phyloP scores from a whole-genome alignment of 306 rosid species.

The Prunus mira region DNA sequence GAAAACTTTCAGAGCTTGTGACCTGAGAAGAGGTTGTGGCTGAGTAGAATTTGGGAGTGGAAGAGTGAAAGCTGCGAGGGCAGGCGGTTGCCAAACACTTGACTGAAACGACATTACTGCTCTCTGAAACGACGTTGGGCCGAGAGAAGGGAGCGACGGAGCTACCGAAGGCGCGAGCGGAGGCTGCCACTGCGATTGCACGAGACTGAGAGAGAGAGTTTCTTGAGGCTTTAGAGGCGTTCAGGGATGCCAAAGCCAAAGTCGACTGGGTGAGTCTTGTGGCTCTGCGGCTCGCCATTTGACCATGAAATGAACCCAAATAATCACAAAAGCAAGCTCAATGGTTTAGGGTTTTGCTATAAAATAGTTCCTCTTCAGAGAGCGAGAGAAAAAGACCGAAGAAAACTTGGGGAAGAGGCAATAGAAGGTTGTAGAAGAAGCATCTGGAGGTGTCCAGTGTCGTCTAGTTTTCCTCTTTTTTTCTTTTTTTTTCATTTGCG shows the following conservation, averaged over 20 bases:
- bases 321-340: background rate
- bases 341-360: background rate
- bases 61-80: slow-evolving; percentile 61
- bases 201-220: slow-evolving; percentile 29
- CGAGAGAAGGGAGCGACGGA: slow-evolving; percentile 20
- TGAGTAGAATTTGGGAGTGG: slow-evolving; percentile 39
- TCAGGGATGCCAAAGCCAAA: slow-evolving; percentile 39
- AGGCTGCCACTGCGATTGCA: background rate
- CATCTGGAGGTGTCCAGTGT: background rate
- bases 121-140: slow-evolving; percentile 9
- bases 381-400: background rate
- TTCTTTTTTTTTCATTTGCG: background rate
- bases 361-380: background rate
- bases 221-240: slow-evolving; percentile 22
- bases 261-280: slow-evolving; percentile 49
- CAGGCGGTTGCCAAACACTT: slow-evolving; percentile 46
- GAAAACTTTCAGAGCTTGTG: background rate
- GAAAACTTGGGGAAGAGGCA: slow-evolving; percentile 30
- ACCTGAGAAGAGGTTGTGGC: slow-evolving; percentile 69
- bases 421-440: slow-evolving; percentile 39
- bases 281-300: slow-evolving; percentile 67
- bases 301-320: background rate
- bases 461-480: no score
- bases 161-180: slow-evolving; percentile 10
- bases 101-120: slow-evolving; percentile 40